A percentile compares a stretch with the other conserved stretches of the same genome.
Conservation (phyloP, 768 basidiomycete genomes). For the Tulasnella sp. region DNA sequence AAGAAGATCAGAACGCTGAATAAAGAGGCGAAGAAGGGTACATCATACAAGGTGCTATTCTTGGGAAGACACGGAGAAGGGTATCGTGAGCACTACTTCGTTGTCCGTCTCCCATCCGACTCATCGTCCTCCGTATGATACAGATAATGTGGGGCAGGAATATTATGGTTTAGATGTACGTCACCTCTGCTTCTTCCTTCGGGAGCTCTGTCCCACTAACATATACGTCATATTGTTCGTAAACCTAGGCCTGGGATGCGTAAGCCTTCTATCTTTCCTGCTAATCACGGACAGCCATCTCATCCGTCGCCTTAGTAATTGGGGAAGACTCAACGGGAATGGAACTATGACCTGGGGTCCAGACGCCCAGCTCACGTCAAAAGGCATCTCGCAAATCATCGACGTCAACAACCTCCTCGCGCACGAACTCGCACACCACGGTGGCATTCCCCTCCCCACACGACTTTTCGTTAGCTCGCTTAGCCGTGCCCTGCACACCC, state of each 20-base stretch:
- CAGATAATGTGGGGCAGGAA: slow-evolving; percentile 46
- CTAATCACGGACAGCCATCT: not conserved
- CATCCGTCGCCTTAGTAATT: slow-evolving; percentile 9
- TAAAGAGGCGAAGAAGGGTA: slow-evolving; percentile 27
- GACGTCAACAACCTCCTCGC: slow-evolving; percentile 37
- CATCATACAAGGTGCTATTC: slow-evolving; percentile 50
- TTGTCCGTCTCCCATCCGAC: not conserved
- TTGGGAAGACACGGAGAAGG: slow-evolving; percentile 63
- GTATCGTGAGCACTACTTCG: slow-evolving; percentile 38
- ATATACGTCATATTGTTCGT: not conserved
- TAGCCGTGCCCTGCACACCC: slow-evolving; percentile 47
- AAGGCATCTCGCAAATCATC: slow-evolving; percentile 45
- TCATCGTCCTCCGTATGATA: not conserved
- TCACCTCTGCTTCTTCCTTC: not conserved
- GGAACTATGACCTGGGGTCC: slow-evolving; percentile 58
- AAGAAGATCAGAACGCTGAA: slow-evolving; percentile 37
- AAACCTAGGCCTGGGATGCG: slow-evolving; percentile 45
- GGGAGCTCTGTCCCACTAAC: not conserved
- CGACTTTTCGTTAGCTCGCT: slow-evolving; percentile 51
- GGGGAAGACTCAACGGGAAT: slow-evolving; percentile 36
- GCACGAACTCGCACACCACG: slow-evolving; percentile 28
- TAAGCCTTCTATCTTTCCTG: slow-evolving; percentile 24
- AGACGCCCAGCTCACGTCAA: slow-evolving; percentile 34
- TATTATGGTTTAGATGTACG: slow-evolving; percentile 41
- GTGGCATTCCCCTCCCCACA: slow-evolving; percentile 39